These are phyloP conservation scores for Lasiosphaeris hirsuta DNA, from an alignment of 495 filamentous ascomycete genomes.

Conservation along the genomic window DNA sequence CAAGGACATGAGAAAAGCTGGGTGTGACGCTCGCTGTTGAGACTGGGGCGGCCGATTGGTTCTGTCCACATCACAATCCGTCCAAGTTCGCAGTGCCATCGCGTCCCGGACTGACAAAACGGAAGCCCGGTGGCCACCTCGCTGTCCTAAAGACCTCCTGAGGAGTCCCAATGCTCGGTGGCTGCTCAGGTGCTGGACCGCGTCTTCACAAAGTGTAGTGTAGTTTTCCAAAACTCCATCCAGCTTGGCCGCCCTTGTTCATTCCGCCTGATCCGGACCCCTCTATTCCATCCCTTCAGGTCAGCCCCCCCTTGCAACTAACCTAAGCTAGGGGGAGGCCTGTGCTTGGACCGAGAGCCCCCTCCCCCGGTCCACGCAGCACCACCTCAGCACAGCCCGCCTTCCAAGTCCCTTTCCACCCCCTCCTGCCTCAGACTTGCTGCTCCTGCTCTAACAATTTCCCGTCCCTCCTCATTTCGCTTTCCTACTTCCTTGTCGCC, in stretches of 20 bases:
- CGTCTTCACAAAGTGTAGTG: too few relatives aligned
- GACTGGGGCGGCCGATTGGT: too few relatives aligned
- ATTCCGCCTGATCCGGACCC: constrained; percentile 13
- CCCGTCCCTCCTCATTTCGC: constrained; percentile 16
- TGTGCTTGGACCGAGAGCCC: neutral
- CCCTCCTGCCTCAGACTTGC: constrained; percentile 1
- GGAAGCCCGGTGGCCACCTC: too few relatives aligned
- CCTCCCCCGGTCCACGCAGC: constrained; percentile 2
- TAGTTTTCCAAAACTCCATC: neutral
- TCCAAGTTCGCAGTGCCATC: too few relatives aligned
- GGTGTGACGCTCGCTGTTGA: too few relatives aligned
- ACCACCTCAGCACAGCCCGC: constrained; percentile 20
- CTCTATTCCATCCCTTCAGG: neutral
- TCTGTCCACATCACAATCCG: too few relatives aligned
- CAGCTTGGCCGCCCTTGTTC: neutral
- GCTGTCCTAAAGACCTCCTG: too few relatives aligned
- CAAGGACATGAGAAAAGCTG: too few relatives aligned
- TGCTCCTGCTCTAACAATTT: constrained; percentile 24
- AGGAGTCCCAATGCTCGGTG: too few relatives aligned
- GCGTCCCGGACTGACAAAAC: too few relatives aligned
- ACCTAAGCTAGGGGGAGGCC: neutral
- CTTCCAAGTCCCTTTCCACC: constrained; percentile 2
- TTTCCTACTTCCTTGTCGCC: constrained; percentile 9
- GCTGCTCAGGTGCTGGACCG: neutral
- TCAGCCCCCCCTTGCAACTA: too few relatives aligned